These are phyloP conservation scores for Dactylis glomerata DNA, from an alignment of 176 grass and related monocot species.

Conservation along the genomic window DNA sequence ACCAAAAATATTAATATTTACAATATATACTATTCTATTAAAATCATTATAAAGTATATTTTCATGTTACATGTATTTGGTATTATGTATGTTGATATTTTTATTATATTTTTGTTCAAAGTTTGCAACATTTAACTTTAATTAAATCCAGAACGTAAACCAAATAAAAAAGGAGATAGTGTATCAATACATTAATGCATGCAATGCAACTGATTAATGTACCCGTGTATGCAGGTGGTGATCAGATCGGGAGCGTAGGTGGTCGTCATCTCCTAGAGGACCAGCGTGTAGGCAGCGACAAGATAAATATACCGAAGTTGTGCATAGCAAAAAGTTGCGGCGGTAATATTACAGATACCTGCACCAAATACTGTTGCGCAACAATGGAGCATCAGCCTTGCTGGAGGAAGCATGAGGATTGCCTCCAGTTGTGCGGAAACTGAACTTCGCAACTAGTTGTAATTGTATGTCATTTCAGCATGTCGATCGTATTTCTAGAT, in stretches of 20 bases:
- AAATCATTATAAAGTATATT: too few relatives aligned
- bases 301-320: background rate
- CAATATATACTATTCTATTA: too few relatives aligned
- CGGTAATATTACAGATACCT: background rate
- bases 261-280: background rate
- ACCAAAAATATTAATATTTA: too few relatives aligned
- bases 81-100: too few relatives aligned
- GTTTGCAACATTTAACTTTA: too few relatives aligned
- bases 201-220: background rate
- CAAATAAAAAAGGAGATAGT: too few relatives aligned
- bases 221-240: background rate
- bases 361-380: background rate
- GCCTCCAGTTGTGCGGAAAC: background rate
- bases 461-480: too few relatives aligned
- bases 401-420: background rate
- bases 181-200: background rate
- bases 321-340: background rate
- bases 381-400: background rate
- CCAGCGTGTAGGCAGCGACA: background rate
- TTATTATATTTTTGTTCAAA: too few relatives aligned
- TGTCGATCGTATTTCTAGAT: too few relatives aligned
- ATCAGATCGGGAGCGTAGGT: background rate
- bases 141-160: too few relatives aligned
- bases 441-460: too few relatives aligned
- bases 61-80: too few relatives aligned